These are phyloP conservation scores for Rubroboletus pulcherrimus DNA, from an alignment of 768 basidiomycete genomes.

Conservation along the genomic window DNA sequence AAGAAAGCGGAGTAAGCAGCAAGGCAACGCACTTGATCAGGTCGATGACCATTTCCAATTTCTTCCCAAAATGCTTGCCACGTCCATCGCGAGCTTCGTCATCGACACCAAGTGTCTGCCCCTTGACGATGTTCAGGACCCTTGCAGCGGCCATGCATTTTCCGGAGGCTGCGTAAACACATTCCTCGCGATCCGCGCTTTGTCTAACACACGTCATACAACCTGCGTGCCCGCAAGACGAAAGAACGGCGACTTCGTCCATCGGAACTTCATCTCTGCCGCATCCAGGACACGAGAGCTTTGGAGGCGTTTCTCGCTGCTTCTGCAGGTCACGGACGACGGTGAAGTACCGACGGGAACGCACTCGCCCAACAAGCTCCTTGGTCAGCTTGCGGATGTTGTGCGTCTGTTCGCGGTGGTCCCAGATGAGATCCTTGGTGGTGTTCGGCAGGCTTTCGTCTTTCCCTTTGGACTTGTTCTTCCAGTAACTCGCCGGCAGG, in stretches of 20 bases:
- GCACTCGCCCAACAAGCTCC: constrained; percentile 85
- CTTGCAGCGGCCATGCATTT: constrained; percentile 78
- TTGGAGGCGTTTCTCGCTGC: constrained; percentile 56
- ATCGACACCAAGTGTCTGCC: constrained; percentile 74
- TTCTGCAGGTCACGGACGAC: constrained; percentile 87
- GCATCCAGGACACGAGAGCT: constrained; percentile 63
- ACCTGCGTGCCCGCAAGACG: constrained; percentile 90
- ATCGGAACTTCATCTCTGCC: constrained; percentile 51
- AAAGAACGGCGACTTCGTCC: constrained; percentile 75
- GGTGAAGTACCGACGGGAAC: constrained; percentile 89
- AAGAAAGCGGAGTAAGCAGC: neutral
- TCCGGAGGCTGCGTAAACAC: constrained; percentile 66
- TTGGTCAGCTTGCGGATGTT: constrained; percentile 79
- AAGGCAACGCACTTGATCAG: constrained; percentile 62
- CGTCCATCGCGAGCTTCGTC: constrained; percentile 68
- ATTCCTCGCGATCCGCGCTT: constrained; percentile 75
- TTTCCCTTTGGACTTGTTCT: constrained; percentile 45
- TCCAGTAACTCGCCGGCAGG: constrained; percentile 29
- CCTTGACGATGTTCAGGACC: constrained; percentile 77
- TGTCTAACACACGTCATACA: constrained; percentile 69
- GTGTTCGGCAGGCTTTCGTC: constrained; percentile 55
- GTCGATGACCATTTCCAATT: constrained; percentile 72
- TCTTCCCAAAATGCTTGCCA: constrained; percentile 78
- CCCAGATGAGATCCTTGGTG: constrained; percentile 66
- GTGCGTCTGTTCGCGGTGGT: constrained; percentile 83